phyloP scores from a whole-genome alignment of 345 rosid genomes.

The Corchorus olitorius region DNA sequence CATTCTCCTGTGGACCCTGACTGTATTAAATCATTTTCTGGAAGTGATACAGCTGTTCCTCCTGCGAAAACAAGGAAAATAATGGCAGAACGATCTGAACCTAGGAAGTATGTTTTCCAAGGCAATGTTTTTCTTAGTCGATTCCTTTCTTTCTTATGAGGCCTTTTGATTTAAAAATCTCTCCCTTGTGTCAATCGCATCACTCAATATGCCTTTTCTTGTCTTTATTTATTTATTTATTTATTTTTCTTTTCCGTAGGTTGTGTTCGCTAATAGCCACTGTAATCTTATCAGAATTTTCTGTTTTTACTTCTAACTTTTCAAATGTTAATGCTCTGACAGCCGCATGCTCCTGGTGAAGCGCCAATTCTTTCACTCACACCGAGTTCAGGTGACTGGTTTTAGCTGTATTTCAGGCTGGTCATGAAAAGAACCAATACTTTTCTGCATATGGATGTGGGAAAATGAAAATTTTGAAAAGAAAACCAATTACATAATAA shows the following conservation, averaged over 20 bases:
- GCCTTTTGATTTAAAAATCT: conserved; percentile 25
- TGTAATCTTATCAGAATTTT: neutral
- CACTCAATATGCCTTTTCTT: neutral
- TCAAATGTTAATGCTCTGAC: conserved; percentile 26
- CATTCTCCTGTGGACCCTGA: conserved; percentile 63
- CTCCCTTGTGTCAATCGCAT: neutral
- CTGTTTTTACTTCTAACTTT: conserved; percentile 1
- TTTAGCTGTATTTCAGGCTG: conserved; percentile 7
- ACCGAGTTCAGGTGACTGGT: conserved; percentile 84
- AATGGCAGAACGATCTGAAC: conserved; percentile 71
- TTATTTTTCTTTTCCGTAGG: neutral
- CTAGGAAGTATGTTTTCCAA: conserved; percentile 56
- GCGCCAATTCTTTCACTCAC: conserved; percentile 95
- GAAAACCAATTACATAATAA: no score
- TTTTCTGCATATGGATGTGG: no score
- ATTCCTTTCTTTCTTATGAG: conserved; percentile 19
- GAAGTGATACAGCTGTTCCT: conserved; percentile 55
- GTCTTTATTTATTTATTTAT: neutral
- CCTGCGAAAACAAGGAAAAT: conserved; percentile 66
- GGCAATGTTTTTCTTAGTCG: neutral
- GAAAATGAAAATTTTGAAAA: no score
- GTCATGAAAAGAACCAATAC: neutral
- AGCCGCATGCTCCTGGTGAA: conserved; percentile 75
- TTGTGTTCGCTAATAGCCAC: neutral
- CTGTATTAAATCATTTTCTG: conserved; percentile 43